Conservation (phyloP, 352 stramenopile genomes). For the Globisporangium spiculum region DNA sequence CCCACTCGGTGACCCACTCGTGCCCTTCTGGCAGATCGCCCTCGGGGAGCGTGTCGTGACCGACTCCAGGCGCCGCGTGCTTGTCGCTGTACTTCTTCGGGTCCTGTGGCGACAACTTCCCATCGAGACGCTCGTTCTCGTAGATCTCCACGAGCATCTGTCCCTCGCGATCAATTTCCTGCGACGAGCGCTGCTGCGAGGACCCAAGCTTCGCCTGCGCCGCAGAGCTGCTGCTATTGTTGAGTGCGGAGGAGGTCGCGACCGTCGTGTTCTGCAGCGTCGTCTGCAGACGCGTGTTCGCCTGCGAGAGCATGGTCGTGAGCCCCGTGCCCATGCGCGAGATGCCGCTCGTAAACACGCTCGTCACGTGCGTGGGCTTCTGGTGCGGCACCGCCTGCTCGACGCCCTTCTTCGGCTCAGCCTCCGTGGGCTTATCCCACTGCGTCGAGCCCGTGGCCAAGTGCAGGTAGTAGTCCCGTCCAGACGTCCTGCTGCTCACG, state of each 20-base stretch:
- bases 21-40: constrained; percentile 61
- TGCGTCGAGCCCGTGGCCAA: constrained; percentile 61
- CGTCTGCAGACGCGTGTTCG: constrained; percentile 68
- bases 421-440: constrained; percentile 65
- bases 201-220: constrained; percentile 29
- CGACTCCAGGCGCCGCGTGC: constrained; percentile 43
- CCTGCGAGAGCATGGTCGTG: constrained; percentile 61
- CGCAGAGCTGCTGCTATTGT: constrained; percentile 14
- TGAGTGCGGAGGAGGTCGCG: constrained; percentile 17
- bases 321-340: constrained; percentile 63
- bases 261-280: constrained; percentile 54
- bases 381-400: constrained; percentile 17
- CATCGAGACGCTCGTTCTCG: constrained; percentile 83
- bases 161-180: constrained; percentile 65
- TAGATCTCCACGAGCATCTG: constrained; percentile 81
- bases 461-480: constrained; percentile 73
- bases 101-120: constrained; percentile 63
- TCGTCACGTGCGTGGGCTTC: constrained; percentile 21
- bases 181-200: constrained; percentile 43
- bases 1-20: constrained; percentile 81
- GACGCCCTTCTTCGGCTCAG: constrained; percentile 42
- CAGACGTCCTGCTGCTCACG: constrained; percentile 62
- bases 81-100: constrained; percentile 74
- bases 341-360: constrained; percentile 65
- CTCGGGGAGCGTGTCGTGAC: constrained; percentile 67